phyloP scores from a whole-genome alignment of 2,329 filamentous ascomycete genomes.

The Zasmidium angulare region DNA sequence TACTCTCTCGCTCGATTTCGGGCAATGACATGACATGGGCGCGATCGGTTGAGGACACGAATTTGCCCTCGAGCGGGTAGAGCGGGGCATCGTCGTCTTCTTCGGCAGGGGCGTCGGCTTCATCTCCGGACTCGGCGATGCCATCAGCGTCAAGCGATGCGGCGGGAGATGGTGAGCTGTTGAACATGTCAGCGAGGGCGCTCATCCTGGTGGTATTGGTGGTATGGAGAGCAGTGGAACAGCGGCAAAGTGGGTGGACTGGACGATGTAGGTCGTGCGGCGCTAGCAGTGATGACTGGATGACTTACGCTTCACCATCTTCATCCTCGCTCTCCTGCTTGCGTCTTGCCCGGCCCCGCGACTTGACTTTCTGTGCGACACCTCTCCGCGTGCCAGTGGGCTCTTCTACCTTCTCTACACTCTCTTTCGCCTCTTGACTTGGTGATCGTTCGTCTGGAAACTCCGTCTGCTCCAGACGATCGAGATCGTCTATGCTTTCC shows the following conservation, averaged over 20 bases:
- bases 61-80: slow-evolving; percentile 86
- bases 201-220: slow-evolving; percentile 6
- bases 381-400: slow-evolving; percentile 37
- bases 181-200: slow-evolving; percentile 7
- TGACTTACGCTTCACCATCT: slow-evolving; percentile 70
- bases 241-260: slow-evolving; percentile 8
- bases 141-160: slow-evolving; percentile 74
- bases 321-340: slow-evolving; percentile 67
- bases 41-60: slow-evolving; percentile 57
- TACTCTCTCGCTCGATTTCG: slow-evolving; percentile 86
- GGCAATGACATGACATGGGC: slow-evolving; percentile 76
- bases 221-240: slow-evolving; percentile 1
- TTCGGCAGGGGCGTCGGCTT: slow-evolving; percentile 38
- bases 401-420: slow-evolving; percentile 39
- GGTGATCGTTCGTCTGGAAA: slow-evolving; percentile 54
- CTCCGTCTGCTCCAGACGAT: slow-evolving; percentile 52
- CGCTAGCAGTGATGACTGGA: neutral
- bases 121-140: slow-evolving; percentile 85
- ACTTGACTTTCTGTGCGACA: slow-evolving; percentile 51
- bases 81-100: slow-evolving; percentile 57
- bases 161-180: slow-evolving; percentile 27
- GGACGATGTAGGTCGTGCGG: slow-evolving; percentile 7
- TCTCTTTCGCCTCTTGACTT: slow-evolving; percentile 48
- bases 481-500: slow-evolving; percentile 32
- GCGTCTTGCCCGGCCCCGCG: slow-evolving; percentile 43